Conservation (phyloP, 768 basidiomycete genomes). For the Gymnopilus dilepis region DNA sequence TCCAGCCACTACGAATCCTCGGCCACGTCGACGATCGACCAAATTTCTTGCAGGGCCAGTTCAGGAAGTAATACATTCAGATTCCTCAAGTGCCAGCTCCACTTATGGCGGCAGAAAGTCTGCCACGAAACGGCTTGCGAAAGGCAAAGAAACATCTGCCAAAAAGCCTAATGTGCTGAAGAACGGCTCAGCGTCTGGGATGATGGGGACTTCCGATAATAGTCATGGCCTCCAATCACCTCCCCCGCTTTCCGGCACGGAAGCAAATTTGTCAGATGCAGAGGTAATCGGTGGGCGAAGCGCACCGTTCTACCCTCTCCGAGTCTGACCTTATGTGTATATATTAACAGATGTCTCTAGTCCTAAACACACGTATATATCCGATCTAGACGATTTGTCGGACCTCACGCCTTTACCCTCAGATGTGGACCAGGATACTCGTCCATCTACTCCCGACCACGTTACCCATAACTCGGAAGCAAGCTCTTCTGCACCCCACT, state of each 20-base stretch:
- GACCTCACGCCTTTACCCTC: conserved; percentile 26
- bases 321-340: background rate
- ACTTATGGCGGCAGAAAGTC: conserved; percentile 8
- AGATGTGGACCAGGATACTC: conserved; percentile 6
- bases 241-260: background rate
- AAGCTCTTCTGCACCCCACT: background rate
- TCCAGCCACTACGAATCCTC: background rate
- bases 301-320: background rate
- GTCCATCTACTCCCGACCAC: conserved; percentile 34
- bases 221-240: background rate
- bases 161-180: background rate
- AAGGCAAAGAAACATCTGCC: background rate
- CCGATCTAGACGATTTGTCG: conserved; percentile 15
- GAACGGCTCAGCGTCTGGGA: background rate
- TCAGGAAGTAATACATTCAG: conserved; percentile 35
- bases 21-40: conserved; percentile 40
- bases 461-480: conserved; percentile 40
- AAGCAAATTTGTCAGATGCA: background rate
- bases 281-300: background rate
- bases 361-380: background rate
- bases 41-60: conserved; percentile 16
- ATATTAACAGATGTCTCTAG: background rate
- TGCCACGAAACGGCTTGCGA: background rate
- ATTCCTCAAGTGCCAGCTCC: conserved; percentile 21
- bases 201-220: background rate